phyloP scores from a whole-genome alignment of 2,329 filamentous ascomycete genomes.

The Didymosphaeria variabile region DNA sequence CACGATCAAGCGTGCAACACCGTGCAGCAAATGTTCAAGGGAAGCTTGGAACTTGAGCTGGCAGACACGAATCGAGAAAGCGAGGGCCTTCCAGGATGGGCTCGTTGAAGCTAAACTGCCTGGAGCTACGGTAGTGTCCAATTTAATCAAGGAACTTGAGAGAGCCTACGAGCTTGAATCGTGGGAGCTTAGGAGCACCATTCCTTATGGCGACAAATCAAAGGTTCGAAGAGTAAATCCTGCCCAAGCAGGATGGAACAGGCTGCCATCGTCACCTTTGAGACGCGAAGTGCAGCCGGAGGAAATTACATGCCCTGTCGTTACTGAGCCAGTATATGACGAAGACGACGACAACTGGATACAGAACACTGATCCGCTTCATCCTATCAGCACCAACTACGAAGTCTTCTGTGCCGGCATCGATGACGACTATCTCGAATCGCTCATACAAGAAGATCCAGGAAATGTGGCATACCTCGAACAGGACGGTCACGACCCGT shows the following conservation, averaged over 20 bases:
- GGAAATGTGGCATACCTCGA: background rate
- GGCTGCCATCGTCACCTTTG: slow-evolving; percentile 23
- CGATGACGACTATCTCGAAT: slow-evolving; percentile 19
- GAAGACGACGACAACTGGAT: slow-evolving; percentile 31
- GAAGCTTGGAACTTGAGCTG: slow-evolving; percentile 27
- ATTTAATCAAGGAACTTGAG: slow-evolving; percentile 25
- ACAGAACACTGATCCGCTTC: slow-evolving; percentile 34
- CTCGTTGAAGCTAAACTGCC: slow-evolving; percentile 14
- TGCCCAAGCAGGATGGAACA: background rate
- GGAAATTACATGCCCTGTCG: slow-evolving; percentile 22
- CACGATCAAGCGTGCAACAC: slow-evolving; percentile 21
- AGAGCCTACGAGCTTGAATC: slow-evolving; percentile 16
- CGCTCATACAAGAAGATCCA: slow-evolving; percentile 18
- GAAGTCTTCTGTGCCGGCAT: background rate
- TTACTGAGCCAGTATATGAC: slow-evolving; percentile 4
- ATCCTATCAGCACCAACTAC: slow-evolving; percentile 31
- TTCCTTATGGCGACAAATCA: slow-evolving; percentile 19
- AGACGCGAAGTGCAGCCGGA: slow-evolving; percentile 27
- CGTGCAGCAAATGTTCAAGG: slow-evolving; percentile 37
- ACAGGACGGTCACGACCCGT: background rate
- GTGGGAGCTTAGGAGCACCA: slow-evolving; percentile 26
- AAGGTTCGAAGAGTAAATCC: slow-evolving; percentile 18
- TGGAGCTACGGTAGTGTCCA: slow-evolving; percentile 17
- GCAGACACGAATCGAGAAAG: slow-evolving; percentile 26
- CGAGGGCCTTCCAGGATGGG: slow-evolving; percentile 20